Evolutionary conservation across 768 basidiomycete species (phyloP), one percentile per base, ranked within the genome.

Genomic region (Hortiboletus flavorubellus): DNA sequence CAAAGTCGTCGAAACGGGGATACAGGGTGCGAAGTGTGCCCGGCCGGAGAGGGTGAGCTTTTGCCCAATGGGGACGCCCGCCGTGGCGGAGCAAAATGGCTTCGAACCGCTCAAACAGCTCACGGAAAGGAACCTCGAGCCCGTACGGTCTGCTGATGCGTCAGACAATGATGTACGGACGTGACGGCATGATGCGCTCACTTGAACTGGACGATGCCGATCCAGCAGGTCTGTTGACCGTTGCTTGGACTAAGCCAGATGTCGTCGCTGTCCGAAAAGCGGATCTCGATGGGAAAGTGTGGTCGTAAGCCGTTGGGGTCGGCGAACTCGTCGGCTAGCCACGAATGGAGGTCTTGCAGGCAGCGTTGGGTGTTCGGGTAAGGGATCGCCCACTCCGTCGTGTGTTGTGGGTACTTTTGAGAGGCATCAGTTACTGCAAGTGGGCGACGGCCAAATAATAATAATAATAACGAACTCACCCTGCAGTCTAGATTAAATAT

Each of bases 171-270:
- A 42, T 34, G 26, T 18, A 29, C 2, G 37, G 31, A 34, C n/a
- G n/a, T 23, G 49, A 58, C 35, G 46, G 50, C 29, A 49, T 18
- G 46, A 41, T 14, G 8, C 73, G 14, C 90, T 65, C 54, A 98
- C 96, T 92, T 93, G 76, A 86, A 99, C 66, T 95, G 92, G n/a
- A 97, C 83, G 49, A 98, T 84, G n/a, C 97, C 97, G 56, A 99
- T 91, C 90, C 94, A 99, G 62, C 87, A 89, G 8, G 89, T 94
- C 68, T 74, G 76, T 53, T 84, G 80, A 49, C 86, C 87, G 66
- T 83, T 84, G 65, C 88, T 87, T 2, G 97, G 97, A 68, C 90
- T 93, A 33, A 99, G 78, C 92, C 92, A 98, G 49, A 97, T 90
- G 65, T 97, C 91, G 71, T 98, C 97, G 23, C 79, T 77, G 14